Evolutionary conservation across 1,284 basidiomycete genomes (phyloP), one percentile per base, ranked within the genome.

Genomic region (Acaromyces ingoldii): DNA sequence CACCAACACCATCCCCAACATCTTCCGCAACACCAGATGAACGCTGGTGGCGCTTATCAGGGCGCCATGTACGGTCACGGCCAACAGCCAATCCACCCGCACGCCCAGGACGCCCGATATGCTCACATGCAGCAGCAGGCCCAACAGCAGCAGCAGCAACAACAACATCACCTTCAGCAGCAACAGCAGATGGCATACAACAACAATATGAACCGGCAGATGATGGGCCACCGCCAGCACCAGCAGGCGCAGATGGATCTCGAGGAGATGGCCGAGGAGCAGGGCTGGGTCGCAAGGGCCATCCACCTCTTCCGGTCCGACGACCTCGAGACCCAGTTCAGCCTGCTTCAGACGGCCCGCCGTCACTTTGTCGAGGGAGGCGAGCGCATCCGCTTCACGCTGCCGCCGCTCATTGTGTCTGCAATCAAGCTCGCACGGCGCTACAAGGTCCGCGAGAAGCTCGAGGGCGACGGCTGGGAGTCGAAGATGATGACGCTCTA

Each of bases 241-340:
- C 60, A 60, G 33, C 55, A 62, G 60, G 55, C 57, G 52, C 62
- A 65, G 42, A 62, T 62, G 54, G 68, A 65, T 28, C 49, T 66
- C 49, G 71, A 74, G 42, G 72, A 73, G 56, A 58, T 74, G 56
- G 63, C 61, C 17, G 71, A 72, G 44, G 65, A 72, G 54, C 72
- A 75, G 38, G 72, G 72, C 4, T 63, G 64, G 63, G 62, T 75
- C 11, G 72, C 72, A 13, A 49, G 72, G 13, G 57, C 73, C 55
- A 65, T 72, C 34, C 72, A 75, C 47, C 66, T 74, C 30, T 72
- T 75, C 61, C 67, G 61, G 10, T 55, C 70, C 1, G 60, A 69
- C 13, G 62, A 70, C 39, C 57, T 70, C 33, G 67, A 72, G 49
- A 62, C 62, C 40, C 71, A 75, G 43, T 68, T 75, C 45, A 62